Base-by-base conservation (phyloP, 2,329 filamentous ascomycete genomes). In the Cercospora sojina region DNA sequence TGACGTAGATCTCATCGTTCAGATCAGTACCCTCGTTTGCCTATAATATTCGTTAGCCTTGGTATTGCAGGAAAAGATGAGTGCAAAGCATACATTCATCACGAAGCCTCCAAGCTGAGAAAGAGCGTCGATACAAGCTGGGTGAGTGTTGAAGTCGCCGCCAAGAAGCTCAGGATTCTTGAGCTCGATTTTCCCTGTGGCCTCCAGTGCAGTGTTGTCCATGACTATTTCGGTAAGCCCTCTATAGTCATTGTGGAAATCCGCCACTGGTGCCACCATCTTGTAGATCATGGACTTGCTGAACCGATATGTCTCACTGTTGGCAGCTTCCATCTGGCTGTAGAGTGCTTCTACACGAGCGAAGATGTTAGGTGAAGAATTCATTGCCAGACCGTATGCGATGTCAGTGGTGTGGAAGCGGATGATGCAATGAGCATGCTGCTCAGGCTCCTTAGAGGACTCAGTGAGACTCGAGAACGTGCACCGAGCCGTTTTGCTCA, bases 111-210 rank as follows among this genome's bases (percentile, higher is more conserved):
- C 76, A 1, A 79, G 64, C 59, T 79, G 78, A 20, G 74, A 74
- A 7, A 79, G 67, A 56, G 76, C 77, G 69, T 81, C 79, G 51
- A 80, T 79, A 61, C 72, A 75, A 9, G 69, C 69, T 20, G 67
- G 68, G 13, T 67, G 69, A 16, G 62, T 57, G 16, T 43, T 5
- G 27, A 47, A 66, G 55, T 58, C 27, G 25, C 55, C 55, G 7
- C 8, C 55, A 23, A 47, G 5, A 20, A 31, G 25, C 16, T 58
- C 10, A 10, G 29, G 25, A 20, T 13, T 38, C 2, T 13, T 35
- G 55, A 58, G 38, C 1, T 32, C 32, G 12, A 58, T 31, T 1
- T n/a, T 29, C 7, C 55, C 29, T 3, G 55, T 20, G 3, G 55
- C 55, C 55, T 58, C 55, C 10, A 58, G 27, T 32, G 55, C 29